Conservation (phyloP, 225 moss, liverwort and hornwort genomes). For the Sphagnum tenellum region DNA sequence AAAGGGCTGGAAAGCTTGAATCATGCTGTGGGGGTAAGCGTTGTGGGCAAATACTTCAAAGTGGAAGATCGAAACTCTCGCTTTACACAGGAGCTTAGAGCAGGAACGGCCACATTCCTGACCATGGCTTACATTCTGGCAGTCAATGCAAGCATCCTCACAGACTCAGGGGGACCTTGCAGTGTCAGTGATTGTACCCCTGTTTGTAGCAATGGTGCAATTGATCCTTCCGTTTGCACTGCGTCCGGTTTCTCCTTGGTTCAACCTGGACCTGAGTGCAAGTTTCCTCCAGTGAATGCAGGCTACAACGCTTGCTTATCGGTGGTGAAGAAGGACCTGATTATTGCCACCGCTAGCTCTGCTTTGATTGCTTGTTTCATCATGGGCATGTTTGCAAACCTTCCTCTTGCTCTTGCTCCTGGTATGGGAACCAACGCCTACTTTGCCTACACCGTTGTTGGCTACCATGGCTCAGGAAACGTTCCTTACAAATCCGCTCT, state of each 20-base stretch:
- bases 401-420: conserved; percentile 77
- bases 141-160: conserved; percentile 84
- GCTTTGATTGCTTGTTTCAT: conserved; percentile 76
- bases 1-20: conserved; percentile 41
- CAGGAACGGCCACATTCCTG: conserved; percentile 91
- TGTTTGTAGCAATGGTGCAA: conserved; percentile 31
- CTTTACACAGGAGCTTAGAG: conserved; percentile 83
- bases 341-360: conserved; percentile 75
- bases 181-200: conserved; percentile 51
- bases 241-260: conserved; percentile 26
- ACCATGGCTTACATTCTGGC: conserved; percentile 97
- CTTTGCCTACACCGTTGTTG: conserved; percentile 86
- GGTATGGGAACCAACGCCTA: conserved; percentile 98
- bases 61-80: conserved; percentile 61
- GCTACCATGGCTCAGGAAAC: conserved; percentile 68
- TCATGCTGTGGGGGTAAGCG: conserved; percentile 38
- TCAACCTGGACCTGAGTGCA: conserved; percentile 49
- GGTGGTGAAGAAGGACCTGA: conserved; percentile 57
- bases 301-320: conserved; percentile 59
- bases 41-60: conserved; percentile 74
- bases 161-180: conserved; percentile 95
- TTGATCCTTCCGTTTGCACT: conserved; percentile 21
- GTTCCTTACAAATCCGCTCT: conserved; percentile 66
- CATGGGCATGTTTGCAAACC: conserved; percentile 79
- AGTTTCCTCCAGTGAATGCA: conserved; percentile 70